Evolutionary conservation across 2,329 filamentous ascomycete species (phyloP), one percentile per base, ranked within the genome.

Genomic region (Apiospora aurea): DNA sequence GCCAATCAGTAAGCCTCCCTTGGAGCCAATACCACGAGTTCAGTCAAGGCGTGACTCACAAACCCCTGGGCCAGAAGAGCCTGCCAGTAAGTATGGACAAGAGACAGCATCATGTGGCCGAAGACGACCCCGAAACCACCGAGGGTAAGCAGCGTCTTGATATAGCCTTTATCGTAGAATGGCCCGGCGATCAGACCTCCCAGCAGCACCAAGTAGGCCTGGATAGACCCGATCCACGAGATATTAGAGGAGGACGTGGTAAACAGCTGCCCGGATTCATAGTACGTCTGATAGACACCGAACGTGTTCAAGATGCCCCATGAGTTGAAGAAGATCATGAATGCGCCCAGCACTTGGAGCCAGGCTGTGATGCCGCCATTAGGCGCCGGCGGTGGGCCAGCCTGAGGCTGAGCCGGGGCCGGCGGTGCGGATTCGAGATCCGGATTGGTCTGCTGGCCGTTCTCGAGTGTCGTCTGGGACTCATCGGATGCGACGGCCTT

Each of bases 41-140:
- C 4, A 34, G 8, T 41, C 2, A n/a, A 21, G 21, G 18, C 5
- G n/a, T 69, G 24, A 14, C 75, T 74, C n/a, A 81, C 77, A 44
- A 84, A 70, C 47, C 78, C 77, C 75, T 84, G 83, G 21, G 82
- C 77, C 7, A 84, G 80, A 72, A 84, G 75, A 75, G 83, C 79
- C 75, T 84, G 83, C 76, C 83, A 84, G 78, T 81, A 84, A 73
- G 81, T 47, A 44, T 77, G 77, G 14, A 77, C 77, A 18, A 91
- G 81, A 47, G 85, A 87, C 1, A 87, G 85, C 87, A 91, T 89
- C 88, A 92, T 91, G 13, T 91, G 78, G 5, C 87, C 87, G 71
- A 91, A 87, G 43, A 89, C 81, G 75, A 49, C 38, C 4, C 70
- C 51, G 51, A 51, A 46, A 2, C 46, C 71, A 1, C 77, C 77